Evolutionary conservation across 345 rosid genomes (phyloP).

Genomic region (Eucalyptus tenuipes): DNA sequence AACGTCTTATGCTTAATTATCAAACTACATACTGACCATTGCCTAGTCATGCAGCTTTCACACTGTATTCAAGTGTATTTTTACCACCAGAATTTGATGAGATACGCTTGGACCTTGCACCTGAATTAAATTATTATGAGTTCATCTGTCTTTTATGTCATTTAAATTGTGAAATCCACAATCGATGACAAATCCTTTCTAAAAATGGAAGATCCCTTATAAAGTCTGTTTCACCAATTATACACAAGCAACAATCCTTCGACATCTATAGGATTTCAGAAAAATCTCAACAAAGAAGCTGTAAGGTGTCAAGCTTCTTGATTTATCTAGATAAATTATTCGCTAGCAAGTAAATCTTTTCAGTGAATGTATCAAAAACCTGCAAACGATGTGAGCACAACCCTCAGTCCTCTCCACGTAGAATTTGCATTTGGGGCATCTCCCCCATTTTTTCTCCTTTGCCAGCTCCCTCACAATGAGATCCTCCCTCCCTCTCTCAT

Average conservation of each 20-base stretch:
- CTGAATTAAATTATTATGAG: background rate
- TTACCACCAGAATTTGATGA: background rate
- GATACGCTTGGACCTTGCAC: background rate
- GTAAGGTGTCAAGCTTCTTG: background rate
- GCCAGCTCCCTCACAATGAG: constrained; percentile 28
- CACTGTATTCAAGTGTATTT: background rate
- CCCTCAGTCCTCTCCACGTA: constrained; percentile 26
- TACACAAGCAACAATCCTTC: background rate
- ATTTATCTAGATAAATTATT: too few relatives aligned
- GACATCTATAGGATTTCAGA: background rate
- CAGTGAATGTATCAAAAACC: constrained; percentile 3
- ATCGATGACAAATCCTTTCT: background rate
- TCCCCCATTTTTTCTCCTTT: constrained; percentile 14
- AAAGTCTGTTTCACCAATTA: background rate
- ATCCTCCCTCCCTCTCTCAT: constrained; percentile 26
- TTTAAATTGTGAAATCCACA: background rate
- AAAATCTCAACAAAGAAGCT: background rate
- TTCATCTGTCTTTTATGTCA: background rate
- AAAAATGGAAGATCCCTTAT: background rate
- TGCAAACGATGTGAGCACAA: constrained; percentile 32
- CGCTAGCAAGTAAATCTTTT: background rate
- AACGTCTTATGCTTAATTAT: background rate
- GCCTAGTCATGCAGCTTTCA: background rate
- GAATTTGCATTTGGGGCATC: constrained; percentile 29
- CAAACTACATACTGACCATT: background rate